Percentiles rank a stretch among this genome's conserved stretches.
Evolutionary conservation across 495 filamentous ascomycete species (phyloP).

Genomic region (Podospora pseudopauciseta): DNA sequence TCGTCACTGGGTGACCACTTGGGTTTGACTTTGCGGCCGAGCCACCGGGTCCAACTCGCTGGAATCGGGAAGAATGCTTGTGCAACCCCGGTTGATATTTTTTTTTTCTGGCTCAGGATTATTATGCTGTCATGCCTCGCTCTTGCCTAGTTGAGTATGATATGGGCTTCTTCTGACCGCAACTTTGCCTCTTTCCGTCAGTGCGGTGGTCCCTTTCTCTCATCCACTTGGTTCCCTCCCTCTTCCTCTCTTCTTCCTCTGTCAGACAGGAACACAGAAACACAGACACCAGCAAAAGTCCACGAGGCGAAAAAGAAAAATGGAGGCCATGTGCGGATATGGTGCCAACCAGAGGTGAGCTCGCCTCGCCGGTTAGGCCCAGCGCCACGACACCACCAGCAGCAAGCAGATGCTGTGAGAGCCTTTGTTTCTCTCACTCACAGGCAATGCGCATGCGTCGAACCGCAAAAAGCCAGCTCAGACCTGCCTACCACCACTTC

Average conservation of each 20-base stretch:
- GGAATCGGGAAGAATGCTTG: slow-evolving; percentile 8
- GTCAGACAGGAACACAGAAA: neutral
- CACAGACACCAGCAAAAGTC: neutral
- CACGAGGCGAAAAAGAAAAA: neutral
- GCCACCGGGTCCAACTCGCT: neutral
- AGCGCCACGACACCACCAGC: neutral
- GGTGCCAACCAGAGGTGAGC: slow-evolving; percentile 7
- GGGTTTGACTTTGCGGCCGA: neutral
- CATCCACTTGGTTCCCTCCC: neutral
- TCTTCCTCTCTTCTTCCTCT: neutral
- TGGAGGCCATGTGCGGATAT: slow-evolving; percentile 7
- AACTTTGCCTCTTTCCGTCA: slow-evolving; percentile 4
- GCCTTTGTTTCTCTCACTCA: slow-evolving; percentile 11
- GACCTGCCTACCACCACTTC: neutral
- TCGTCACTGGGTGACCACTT: neutral
- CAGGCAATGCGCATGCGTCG: slow-evolving; percentile 20
- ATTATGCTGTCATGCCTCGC: neutral
- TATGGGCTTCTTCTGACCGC: slow-evolving; percentile 9
- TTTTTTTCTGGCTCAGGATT: neutral
- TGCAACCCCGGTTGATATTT: slow-evolving; percentile 17
- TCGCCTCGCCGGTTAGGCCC: slow-evolving; percentile 15
- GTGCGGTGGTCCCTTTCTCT: neutral
- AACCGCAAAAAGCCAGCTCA: slow-evolving; percentile 17
- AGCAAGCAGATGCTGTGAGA: slow-evolving; percentile 5
- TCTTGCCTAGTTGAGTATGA: slow-evolving; percentile 11